These are phyloP conservation scores for Trichoderma breve DNA, from an alignment of 2,329 filamentous ascomycete species.

Conservation along the genomic window DNA sequence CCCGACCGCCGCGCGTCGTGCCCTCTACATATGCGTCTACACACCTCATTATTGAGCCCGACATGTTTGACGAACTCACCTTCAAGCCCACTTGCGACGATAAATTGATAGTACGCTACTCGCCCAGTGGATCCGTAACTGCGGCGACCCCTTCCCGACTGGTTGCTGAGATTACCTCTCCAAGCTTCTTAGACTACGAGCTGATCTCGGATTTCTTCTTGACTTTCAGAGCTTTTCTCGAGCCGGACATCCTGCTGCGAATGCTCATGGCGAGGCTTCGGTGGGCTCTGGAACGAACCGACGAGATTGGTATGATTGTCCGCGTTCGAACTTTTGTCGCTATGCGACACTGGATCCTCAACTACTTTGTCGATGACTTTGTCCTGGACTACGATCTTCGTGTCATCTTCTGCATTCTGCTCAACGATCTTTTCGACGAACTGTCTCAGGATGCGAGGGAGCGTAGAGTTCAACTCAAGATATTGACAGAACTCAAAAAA, in stretches of 20 bases:
- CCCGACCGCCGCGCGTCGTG: slow-evolving; percentile 41
- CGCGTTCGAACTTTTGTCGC: slow-evolving; percentile 94
- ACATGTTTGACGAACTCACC: slow-evolving; percentile 79
- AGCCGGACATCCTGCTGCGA: slow-evolving; percentile 70
- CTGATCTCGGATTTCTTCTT: slow-evolving; percentile 97
- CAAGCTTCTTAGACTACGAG: slow-evolving; percentile 94
- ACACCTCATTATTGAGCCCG: slow-evolving; percentile 59
- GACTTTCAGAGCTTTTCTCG: slow-evolving; percentile 85
- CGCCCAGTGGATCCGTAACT: slow-evolving; percentile 69
- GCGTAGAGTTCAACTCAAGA: slow-evolving; percentile 67
- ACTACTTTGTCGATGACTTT: slow-evolving; percentile 97
- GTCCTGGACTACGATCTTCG: slow-evolving; percentile 72
- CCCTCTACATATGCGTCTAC: slow-evolving; percentile 50
- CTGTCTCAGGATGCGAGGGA: slow-evolving; percentile 45
- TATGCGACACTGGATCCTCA: slow-evolving; percentile 93
- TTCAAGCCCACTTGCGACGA: slow-evolving; percentile 78
- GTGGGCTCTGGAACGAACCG: slow-evolving; percentile 78
- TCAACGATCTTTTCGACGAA: slow-evolving; percentile 67
- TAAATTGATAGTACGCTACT: slow-evolving; percentile 77
- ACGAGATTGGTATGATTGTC: slow-evolving; percentile 90
- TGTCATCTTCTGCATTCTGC: slow-evolving; percentile 71
- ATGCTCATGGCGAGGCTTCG: slow-evolving; percentile 81
- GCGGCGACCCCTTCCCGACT: slow-evolving; percentile 89
- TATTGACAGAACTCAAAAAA: slow-evolving; percentile 90
- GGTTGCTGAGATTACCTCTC: slow-evolving; percentile 94